Base-by-base conservation (phyloP, 805 yeast genomes). In the Yarrowia osloensis region DNA sequence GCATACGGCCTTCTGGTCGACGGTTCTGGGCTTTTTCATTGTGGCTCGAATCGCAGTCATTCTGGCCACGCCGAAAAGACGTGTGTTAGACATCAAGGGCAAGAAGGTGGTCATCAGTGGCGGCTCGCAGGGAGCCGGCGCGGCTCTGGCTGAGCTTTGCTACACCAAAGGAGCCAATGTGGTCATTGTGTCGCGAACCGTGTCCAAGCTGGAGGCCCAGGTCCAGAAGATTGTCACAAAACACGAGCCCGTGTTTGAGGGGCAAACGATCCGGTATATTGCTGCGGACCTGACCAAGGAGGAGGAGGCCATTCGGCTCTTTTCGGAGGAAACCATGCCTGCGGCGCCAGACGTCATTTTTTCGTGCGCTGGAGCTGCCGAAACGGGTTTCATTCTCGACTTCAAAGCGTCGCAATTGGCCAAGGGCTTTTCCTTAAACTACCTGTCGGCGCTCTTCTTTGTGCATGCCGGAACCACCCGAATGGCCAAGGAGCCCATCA, bases 61-160 rank as follows among this genome's bases (percentile, higher is more conserved):
- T 39, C 28, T 39, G 63, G 49, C 49, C 13, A 40, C 49, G 19
- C 49, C 63, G 7, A 24, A 26, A 28, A 15, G 49, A 15, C 40
- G 49, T 2, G 49, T 26, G 15, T n/a, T 57, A 26, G 70, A 68
- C 68, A 74, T 76, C 19, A 69, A 68, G 3, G 79, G 84, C 12
- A 79, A 81, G 62, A 74, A 84, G 0, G 92, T 88, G 2, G 82
- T 94, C 19, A 82, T 94, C n/a, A 85, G 97, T 0, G 99, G 99
- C 3, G 98, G 91, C 0, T 91, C 97, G 0, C 99, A 94, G 74
- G 99, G 99, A 0, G 80, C 94, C 0, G 99, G 99, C 0, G 86
- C 86, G 3, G 90, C 88, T 42, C 76, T 94, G 67, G 97, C 96
- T 0, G 78, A 79, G 47, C 81, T 83, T 67, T 78, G 88, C 54